These are phyloP conservation scores for Diaporthe destruens DNA, from an alignment of 2,329 filamentous ascomycete genomes.

Conservation along the genomic window DNA sequence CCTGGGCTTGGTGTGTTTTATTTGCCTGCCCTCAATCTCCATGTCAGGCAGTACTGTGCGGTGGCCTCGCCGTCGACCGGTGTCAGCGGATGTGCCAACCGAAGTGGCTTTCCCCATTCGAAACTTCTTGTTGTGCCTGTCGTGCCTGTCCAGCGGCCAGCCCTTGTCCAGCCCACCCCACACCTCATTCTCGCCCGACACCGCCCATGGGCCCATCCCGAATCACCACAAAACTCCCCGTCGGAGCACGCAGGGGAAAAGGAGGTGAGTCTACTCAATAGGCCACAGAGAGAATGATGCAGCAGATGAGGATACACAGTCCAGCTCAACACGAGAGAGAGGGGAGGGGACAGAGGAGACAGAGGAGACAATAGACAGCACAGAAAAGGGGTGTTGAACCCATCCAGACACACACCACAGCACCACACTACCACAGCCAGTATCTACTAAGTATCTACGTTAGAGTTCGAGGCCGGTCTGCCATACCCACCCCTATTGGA, in stretches of 20 bases:
- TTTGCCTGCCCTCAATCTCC: constrained; percentile 23
- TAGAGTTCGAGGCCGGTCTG: not conserved
- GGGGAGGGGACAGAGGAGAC: not conserved
- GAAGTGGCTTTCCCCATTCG: constrained; percentile 35
- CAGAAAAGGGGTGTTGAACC: constrained; percentile 11
- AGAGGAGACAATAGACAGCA: not conserved
- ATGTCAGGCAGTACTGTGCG: constrained; percentile 6
- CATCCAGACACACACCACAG: not conserved
- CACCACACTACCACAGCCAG: too few relatives aligned
- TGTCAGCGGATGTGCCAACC: constrained; percentile 35
- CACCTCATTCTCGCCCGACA: constrained; percentile 36
- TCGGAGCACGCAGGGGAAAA: constrained; percentile 20
- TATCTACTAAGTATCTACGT: not conserved
- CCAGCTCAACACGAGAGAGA: not conserved
- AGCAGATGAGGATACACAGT: constrained; percentile 4
- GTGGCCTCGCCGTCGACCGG: constrained; percentile 12
- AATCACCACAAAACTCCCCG: constrained; percentile 32
- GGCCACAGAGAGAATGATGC: not conserved
- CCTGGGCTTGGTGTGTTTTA: constrained; percentile 4
- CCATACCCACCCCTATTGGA: not conserved
- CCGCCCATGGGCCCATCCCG: constrained; percentile 29
- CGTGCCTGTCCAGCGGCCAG: constrained; percentile 23
- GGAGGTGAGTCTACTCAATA: constrained; percentile 16
- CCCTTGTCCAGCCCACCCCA: constrained; percentile 31
- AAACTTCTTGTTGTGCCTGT: constrained; percentile 29